These are phyloP conservation scores for Psilocybe cyanescens DNA, from an alignment of 768 basidiomycete species.

Conservation along the genomic window DNA sequence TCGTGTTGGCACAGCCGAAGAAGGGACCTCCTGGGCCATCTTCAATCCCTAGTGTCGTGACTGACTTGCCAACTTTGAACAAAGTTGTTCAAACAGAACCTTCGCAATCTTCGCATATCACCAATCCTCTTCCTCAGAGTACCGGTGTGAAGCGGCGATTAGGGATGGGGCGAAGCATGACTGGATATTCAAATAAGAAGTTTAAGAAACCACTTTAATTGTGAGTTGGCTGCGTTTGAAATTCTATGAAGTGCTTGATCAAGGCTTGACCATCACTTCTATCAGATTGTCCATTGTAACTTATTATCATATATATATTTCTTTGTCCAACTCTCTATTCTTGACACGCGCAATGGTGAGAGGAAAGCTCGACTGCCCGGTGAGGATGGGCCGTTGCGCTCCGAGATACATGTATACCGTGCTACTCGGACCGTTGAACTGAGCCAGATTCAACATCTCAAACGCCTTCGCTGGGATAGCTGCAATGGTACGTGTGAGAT, in stretches of 20 bases:
- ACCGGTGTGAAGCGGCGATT: conserved; percentile 55
- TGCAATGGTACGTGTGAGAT: neutral
- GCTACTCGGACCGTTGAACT: neutral
- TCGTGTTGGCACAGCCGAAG: conserved; percentile 16
- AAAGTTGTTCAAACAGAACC: conserved; percentile 10
- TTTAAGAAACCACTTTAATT: conserved; percentile 58
- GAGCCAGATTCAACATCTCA: neutral
- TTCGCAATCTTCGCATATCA: conserved; percentile 7
- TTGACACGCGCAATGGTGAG: neutral
- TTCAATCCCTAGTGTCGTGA: conserved; percentile 11
- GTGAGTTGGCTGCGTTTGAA: neutral
- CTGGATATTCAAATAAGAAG: conserved; percentile 69
- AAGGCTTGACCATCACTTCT: neutral
- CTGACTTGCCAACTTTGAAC: conserved; percentile 18
- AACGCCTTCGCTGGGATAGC: neutral
- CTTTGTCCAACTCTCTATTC: neutral
- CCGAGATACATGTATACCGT: neutral
- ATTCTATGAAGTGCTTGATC: neutral
- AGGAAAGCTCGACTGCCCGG: too few species aligned
- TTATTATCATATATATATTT: neutral
- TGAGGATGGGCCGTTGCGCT: neutral
- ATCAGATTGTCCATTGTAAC: neutral
- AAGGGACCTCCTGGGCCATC: neutral
- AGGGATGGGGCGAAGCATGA: conserved; percentile 59
- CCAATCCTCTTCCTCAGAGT: conserved; percentile 10